Conservation (phyloP, 140 eudicot genomes). For the Bidens hawaiensis region DNA sequence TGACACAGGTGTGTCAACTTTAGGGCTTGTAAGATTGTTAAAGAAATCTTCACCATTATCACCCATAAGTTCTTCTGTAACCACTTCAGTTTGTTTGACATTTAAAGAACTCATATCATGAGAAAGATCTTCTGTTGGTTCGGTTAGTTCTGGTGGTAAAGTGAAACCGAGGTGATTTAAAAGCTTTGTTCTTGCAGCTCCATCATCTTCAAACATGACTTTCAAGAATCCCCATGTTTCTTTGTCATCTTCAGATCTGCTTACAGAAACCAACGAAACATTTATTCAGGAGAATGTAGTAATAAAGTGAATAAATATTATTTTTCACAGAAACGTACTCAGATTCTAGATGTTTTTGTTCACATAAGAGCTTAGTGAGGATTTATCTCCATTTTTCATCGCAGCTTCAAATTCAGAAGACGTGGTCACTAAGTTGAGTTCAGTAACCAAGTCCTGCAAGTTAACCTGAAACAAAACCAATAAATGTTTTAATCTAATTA, state of each 20-base stretch:
- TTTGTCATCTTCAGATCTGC: constrained; percentile 76
- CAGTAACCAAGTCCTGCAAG: constrained; percentile 65
- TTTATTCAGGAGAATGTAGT: neutral
- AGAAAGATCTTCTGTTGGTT: constrained; percentile 39
- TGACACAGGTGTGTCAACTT: constrained; percentile 72
- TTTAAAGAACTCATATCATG: constrained; percentile 51
- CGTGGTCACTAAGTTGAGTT: constrained; percentile 60
- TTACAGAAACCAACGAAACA: constrained; percentile 17
- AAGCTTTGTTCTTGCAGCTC: constrained; percentile 79
- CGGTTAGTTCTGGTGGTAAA: constrained; percentile 58
- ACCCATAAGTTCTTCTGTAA: constrained; percentile 32
- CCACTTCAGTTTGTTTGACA: constrained; percentile 43
- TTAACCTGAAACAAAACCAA: constrained; percentile 42
- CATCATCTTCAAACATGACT: constrained; percentile 92
- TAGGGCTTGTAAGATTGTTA: constrained; percentile 92
- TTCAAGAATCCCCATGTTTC: constrained; percentile 92
- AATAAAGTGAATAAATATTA: neutral
- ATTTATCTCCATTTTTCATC: constrained; percentile 74
- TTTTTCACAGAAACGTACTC: constrained; percentile 47
- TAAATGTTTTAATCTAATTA: neutral
- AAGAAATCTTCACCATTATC: constrained; percentile 91
- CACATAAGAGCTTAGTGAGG: constrained; percentile 78
- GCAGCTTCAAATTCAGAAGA: constrained; percentile 94
- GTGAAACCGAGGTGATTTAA: constrained; percentile 79
- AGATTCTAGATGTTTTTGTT: constrained; percentile 67